Evolutionary conservation across 1,284 basidiomycete species (phyloP).

Genomic region (Tilletia walkeri): DNA sequence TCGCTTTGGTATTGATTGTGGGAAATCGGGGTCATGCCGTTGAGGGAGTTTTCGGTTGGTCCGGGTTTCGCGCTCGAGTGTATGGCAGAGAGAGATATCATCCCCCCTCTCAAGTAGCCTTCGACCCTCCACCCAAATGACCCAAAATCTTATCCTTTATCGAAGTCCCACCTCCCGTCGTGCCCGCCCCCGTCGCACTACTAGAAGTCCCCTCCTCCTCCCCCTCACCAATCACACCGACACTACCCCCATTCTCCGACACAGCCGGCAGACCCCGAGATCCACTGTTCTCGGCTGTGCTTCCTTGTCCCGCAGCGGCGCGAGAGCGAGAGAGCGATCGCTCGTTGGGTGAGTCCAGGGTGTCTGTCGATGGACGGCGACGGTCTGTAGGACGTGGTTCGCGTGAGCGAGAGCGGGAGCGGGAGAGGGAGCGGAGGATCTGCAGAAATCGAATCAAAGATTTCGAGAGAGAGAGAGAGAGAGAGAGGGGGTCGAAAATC

Average conservation of each 20-base stretch:
- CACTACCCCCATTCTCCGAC: constrained; percentile 2
- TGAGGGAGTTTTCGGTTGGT: no score
- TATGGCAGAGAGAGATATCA: no score
- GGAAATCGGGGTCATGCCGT: no score
- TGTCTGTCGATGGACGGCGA: neutral
- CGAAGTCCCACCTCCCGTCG: neutral
- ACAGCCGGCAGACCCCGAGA: neutral
- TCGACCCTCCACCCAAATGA: neutral
- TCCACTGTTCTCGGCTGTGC: neutral
- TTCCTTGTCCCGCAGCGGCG: neutral
- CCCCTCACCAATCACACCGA: neutral
- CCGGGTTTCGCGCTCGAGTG: no score
- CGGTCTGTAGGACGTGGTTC: neutral
- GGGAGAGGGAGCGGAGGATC: constrained; percentile 11
- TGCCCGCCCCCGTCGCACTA: neutral
- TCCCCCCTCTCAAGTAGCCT: neutral
- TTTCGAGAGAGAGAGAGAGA: neutral
- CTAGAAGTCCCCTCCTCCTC: neutral
- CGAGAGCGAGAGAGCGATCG: constrained; percentile 2
- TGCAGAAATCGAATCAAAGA: neutral
- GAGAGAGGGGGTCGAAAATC: neutral
- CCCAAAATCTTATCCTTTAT: constrained; percentile 8
- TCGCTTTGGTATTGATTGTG: no score
- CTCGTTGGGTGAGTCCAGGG: neutral
- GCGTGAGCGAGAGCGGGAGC: constrained; percentile 8